These are phyloP conservation scores for Blastobotrys peoriensis DNA, from an alignment of 805 yeast genomes.

Conservation along the genomic window DNA sequence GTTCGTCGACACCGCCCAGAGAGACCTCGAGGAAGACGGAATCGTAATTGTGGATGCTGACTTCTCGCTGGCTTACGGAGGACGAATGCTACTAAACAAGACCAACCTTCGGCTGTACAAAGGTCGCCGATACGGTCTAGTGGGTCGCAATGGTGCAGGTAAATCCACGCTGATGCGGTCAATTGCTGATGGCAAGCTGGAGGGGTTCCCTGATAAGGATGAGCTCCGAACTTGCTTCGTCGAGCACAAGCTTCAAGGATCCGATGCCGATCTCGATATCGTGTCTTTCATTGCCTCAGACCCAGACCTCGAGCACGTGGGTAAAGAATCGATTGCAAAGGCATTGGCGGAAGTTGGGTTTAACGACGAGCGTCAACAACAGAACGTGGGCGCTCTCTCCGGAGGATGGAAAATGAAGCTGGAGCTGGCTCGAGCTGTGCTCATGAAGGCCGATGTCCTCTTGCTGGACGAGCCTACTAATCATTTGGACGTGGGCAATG, in stretches of 20 bases:
- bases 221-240: conserved; percentile 90
- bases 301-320: conserved; percentile 64
- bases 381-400: conserved; percentile 87
- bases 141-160: conserved; percentile 99
- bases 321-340: conserved; percentile 61
- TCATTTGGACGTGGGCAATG: conserved; percentile 92
- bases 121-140: conserved; percentile 95
- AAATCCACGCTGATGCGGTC: conserved; percentile 96
- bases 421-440: conserved; percentile 97
- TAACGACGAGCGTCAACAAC: conserved; percentile 81
- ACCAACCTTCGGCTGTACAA: conserved; percentile 79
- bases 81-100: conserved; percentile 92
- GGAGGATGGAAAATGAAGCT: conserved; percentile 99
- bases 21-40: conserved; percentile 68
- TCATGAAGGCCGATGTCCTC: conserved; percentile 92
- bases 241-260: conserved; percentile 93
- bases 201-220: conserved; percentile 91
- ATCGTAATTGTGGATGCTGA: conserved; percentile 89
- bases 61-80: conserved; percentile 95
- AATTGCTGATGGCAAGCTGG: conserved; percentile 92
- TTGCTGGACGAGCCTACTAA: conserved; percentile 97
- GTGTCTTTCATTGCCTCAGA: conserved; percentile 85
- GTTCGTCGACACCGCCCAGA: conserved; percentile 40
- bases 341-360: conserved; percentile 87
- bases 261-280: conserved; percentile 84